Evolutionary conservation across 73 alveolate genomes (phyloP), one percentile per base, ranked within the genome.

Genomic region (Paramecium primaurelia): DNA sequence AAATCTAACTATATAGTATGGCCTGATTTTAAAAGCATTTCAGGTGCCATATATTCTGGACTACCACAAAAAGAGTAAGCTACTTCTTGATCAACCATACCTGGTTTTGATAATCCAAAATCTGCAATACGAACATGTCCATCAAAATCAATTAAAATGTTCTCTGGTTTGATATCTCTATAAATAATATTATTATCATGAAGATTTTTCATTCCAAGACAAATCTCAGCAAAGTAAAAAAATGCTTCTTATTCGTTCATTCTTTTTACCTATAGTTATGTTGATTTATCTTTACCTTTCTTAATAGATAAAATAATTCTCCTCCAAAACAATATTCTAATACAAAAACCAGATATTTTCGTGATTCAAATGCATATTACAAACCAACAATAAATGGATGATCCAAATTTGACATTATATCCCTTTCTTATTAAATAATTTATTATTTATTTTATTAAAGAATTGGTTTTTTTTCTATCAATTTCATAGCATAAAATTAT

Each of bases 241-340:
- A 90, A 85, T 22, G 98, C 95, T 59, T 88, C 92, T 40, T 96
- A 89, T 69, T 95, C 97, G 16, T 75, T 58, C 88, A 96, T 92
- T 75, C 97, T 95, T 40, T 95, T 94, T n/a, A 95, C 94, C 71
- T 95, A 64, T 42, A 40, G 28, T 14, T 32, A 32, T 14, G 28
- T 25, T 20, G 86, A 92, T 86, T 26, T 77, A 36, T 14, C 20
- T 95, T 94, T 77, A 94, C 96, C 68, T 94, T 80, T 80, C 91
- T 40, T 26, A 80, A 47, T 45, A 80, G 10, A 80, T 80, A 80
- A 80, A 80, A 80, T 49, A 80, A 26, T 36, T 80, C 91, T 14
- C 99, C 99, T n/a, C 97, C 96, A 47, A 97, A 96, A 73, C 98
- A 95, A 92, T 95, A 95, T 84, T 97, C 99, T 91, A 97, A 91